Conservation (phyloP, 1,284 basidiomycete species). For the Moesziomyces globuligerus region DNA sequence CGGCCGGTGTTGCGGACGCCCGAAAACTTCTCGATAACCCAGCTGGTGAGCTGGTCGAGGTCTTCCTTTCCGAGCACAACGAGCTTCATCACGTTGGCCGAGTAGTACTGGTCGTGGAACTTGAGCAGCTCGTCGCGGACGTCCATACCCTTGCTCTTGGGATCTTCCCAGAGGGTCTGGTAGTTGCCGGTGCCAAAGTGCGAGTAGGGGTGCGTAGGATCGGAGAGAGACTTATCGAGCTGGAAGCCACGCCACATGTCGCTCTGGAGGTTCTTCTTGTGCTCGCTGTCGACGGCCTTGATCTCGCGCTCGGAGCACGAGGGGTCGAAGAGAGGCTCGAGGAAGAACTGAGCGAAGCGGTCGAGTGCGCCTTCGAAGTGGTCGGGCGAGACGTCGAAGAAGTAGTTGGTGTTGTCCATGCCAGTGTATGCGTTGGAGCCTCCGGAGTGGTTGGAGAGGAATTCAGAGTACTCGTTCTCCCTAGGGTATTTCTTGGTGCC, state of each 20-base stretch:
- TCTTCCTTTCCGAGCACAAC: conserved; percentile 90
- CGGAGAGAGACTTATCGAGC: conserved; percentile 87
- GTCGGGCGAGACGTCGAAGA: conserved; percentile 88
- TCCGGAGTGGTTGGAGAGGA: conserved; percentile 89
- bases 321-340: conserved; percentile 87
- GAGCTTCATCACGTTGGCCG: conserved; percentile 91
- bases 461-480: conserved; percentile 72
- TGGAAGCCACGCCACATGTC: conserved; percentile 98
- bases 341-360: conserved; percentile 94
- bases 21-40: conserved; percentile 81
- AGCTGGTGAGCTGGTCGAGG: conserved; percentile 78
- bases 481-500: conserved; percentile 70
- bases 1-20: conserved; percentile 78
- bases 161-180: conserved; percentile 78
- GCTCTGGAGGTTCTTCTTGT: conserved; percentile 96
- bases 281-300: conserved; percentile 96
- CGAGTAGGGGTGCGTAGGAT: conserved; percentile 81
- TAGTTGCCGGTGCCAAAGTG: conserved; percentile 95
- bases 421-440: conserved; percentile 93
- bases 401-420: conserved; percentile 92
- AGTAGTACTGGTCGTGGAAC: conserved; percentile 95
- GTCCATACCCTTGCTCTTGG: conserved; percentile 76
- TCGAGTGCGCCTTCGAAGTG: conserved; percentile 85
- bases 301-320: conserved; percentile 93
- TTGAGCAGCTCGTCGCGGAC: conserved; percentile 89